Percentiles rank a stretch among this genome's conserved stretches.
Conservation (phyloP, 148 eudicot species). For the Mesembryanthemum crystallinum region DNA sequence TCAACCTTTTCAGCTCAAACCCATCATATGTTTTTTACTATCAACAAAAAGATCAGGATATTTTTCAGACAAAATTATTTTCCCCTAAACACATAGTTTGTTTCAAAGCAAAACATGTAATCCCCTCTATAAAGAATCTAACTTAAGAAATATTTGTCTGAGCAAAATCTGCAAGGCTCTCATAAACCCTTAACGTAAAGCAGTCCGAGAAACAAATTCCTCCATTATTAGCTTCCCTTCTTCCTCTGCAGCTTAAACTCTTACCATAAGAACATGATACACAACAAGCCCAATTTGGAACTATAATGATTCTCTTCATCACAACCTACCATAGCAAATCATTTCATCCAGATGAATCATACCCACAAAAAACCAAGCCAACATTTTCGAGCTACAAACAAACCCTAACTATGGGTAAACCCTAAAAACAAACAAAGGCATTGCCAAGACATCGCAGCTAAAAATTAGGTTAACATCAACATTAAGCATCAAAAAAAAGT, state of each 20-base stretch:
- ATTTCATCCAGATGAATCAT: not conserved
- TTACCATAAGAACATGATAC: not conserved
- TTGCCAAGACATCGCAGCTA: not conserved
- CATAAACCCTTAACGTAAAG: not conserved
- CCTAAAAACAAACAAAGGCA: not conserved
- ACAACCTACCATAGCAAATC: not conserved
- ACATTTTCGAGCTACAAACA: not conserved
- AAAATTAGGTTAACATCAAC: not conserved
- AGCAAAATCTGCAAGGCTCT: not conserved
- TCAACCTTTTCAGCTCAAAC: not conserved
- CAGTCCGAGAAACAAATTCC: not conserved
- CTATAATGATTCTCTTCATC: not conserved
- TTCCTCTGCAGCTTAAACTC: not conserved
- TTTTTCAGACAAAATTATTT: not conserved
- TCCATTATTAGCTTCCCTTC: not conserved
- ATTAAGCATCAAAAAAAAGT: not conserved
- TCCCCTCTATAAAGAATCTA: not conserved
- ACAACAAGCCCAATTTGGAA: not conserved
- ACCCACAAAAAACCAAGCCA: not conserved
- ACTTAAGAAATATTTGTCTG: not conserved
- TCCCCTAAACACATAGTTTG: not conserved
- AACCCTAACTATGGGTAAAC: not conserved
- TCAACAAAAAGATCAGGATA: not conserved
- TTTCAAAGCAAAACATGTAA: not conserved
- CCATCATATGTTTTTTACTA: not conserved